A percentile compares a stretch with the other conserved stretches of the same genome.
These are phyloP conservation scores for Neurospora pannonica DNA, from an alignment of 495 filamentous ascomycete genomes.

Conservation along the genomic window DNA sequence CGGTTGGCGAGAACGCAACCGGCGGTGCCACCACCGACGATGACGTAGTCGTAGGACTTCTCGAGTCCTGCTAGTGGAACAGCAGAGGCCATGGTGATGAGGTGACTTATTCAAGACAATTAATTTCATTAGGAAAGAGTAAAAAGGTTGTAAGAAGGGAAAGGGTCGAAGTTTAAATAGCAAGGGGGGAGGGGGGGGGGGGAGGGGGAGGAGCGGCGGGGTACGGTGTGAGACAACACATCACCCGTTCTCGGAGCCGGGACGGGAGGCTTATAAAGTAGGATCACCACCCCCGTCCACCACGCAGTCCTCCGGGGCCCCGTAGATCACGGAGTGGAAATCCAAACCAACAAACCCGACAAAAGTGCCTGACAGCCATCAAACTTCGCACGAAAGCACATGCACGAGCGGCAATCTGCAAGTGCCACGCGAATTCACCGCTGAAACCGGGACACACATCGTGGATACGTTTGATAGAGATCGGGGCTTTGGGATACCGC, in stretches of 20 bases:
- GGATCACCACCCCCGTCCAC: background rate
- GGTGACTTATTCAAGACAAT: background rate
- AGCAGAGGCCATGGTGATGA: background rate
- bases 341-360: background rate
- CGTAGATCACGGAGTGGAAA: background rate
- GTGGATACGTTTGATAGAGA: background rate
- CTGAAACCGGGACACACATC: background rate
- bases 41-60: constrained; percentile 63
- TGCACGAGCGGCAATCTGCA: background rate
- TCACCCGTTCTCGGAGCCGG: background rate
- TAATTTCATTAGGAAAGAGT: background rate
- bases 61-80: constrained; percentile 3
- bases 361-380: background rate
- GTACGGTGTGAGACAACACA: background rate
- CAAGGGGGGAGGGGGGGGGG: background rate
- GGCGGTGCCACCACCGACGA: constrained; percentile 81
- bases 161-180: background rate
- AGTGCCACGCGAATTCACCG: background rate
- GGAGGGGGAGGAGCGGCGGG: background rate
- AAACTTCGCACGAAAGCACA: background rate
- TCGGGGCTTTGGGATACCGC: background rate
- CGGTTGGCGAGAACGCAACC: constrained; percentile 71
- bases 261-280: background rate
- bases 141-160: background rate
- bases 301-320: background rate